A percentile compares a stretch with the other conserved stretches of the same genome.
phyloP scores from a whole-genome alignment of 805 yeast species.

The Wickerhamomyces mucosus region DNA sequence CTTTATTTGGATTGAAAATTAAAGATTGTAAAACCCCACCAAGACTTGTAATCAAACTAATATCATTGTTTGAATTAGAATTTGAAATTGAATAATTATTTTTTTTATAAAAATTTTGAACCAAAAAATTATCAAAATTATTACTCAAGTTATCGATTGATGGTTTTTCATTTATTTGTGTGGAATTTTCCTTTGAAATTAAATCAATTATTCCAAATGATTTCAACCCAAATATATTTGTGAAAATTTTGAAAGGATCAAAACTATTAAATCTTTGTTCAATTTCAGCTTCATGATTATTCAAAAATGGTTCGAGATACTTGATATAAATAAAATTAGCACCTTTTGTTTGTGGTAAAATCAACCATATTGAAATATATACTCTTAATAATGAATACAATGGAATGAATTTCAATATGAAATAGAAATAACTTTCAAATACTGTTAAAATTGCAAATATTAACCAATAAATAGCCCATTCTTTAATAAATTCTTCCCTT shows the following conservation, averaged over 20 bases:
- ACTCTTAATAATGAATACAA: constrained; percentile 41
- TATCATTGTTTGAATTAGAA: too few relatives aligned
- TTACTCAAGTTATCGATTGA: too few relatives aligned
- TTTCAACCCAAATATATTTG: too few relatives aligned
- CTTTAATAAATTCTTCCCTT: constrained; percentile 17
- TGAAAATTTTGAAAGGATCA: constrained; percentile 3
- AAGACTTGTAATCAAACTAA: not conserved
- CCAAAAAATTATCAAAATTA: not conserved
- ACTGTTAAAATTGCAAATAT: constrained; percentile 36
- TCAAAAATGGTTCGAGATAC: constrained; percentile 30
- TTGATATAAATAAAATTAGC: constrained; percentile 30
- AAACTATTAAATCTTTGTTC: constrained; percentile 16
- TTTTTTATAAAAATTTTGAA: not conserved
- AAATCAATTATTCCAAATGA: too few relatives aligned
- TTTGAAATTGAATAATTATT: too few relatives aligned
- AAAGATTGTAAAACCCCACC: not conserved
- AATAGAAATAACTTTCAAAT: constrained; percentile 31
- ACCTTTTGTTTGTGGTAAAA: constrained; percentile 41
- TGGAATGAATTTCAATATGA: constrained; percentile 43
- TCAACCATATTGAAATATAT: constrained; percentile 49
- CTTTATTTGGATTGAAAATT: not conserved
- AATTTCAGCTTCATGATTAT: constrained; percentile 24
- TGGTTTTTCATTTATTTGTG: too few relatives aligned
- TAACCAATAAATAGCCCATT: constrained; percentile 61
- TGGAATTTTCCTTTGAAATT: too few relatives aligned